Conservation (phyloP, 495 filamentous ascomycete species). For the Xylaria cubensis region DNA sequence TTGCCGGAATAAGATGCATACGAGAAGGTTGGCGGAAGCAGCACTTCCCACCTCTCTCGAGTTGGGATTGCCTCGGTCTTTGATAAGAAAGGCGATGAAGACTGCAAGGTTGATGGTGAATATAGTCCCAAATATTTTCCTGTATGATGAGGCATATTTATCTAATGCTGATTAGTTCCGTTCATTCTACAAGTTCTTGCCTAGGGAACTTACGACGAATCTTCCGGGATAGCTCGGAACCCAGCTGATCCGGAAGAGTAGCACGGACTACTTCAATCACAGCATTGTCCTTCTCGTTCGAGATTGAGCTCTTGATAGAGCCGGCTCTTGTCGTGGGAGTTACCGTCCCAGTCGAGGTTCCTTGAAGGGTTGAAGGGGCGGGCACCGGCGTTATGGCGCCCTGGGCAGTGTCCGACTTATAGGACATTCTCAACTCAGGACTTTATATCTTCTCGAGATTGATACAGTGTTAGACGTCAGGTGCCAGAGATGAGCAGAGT, state of each 20-base stretch:
- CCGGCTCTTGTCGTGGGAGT: slow-evolving; percentile 32
- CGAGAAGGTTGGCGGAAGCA: slow-evolving; percentile 56
- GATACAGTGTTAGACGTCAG: neutral
- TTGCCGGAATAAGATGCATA: slow-evolving; percentile 67
- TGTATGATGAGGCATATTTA: slow-evolving; percentile 42
- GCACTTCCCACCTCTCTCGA: slow-evolving; percentile 45
- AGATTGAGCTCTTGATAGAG: slow-evolving; percentile 29
- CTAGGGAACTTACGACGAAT: slow-evolving; percentile 34
- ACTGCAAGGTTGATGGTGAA: slow-evolving; percentile 37
- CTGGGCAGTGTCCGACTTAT: neutral
- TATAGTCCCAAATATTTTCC: slow-evolving; percentile 40
- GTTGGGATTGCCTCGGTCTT: slow-evolving; percentile 33
- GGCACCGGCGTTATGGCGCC: slow-evolving; percentile 30
- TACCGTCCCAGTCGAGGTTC: slow-evolving; percentile 34
- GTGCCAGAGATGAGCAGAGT: neutral
- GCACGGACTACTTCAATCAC: slow-evolving; percentile 34
- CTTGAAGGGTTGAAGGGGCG: slow-evolving; percentile 24
- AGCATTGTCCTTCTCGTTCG: slow-evolving; percentile 33
- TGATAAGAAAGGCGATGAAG: slow-evolving; percentile 35
- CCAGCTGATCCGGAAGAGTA: slow-evolving; percentile 36
- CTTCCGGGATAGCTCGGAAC: slow-evolving; percentile 36
- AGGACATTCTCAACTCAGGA: neutral
- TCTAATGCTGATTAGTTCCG: slow-evolving; percentile 33
- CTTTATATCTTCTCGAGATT: neutral
- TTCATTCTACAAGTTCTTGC: neutral